Base-by-base conservation (phyloP, 2,329 filamentous ascomycete species). In the Talaromyces amestolkiae region DNA sequence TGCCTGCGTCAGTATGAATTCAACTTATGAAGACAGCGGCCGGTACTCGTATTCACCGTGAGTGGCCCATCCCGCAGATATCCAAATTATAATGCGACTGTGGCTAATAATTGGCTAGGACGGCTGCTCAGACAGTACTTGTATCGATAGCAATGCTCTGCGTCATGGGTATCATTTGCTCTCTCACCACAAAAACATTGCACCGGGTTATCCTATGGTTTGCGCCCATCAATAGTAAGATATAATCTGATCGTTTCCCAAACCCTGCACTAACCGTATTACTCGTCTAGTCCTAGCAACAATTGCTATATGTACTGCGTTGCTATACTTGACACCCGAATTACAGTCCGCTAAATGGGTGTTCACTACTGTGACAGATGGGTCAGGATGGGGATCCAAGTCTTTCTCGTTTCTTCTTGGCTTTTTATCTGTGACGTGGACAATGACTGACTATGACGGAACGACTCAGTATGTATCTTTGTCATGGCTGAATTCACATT, bases 381-480 rank as follows among this genome's bases (percentile, higher is more conserved):
- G 85, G 58, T 89, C 87, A 10, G 86, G 87, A 31, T 89, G 86
- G 86, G 83, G 83, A 11, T 86, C 82, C 24, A 85, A 82, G 68
- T 79, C 81, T 2, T 88, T 89, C 68, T 89, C 87, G 0, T 89
- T 89, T 69, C 78, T 89, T 10, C 78, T 89, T 7, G 85, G 85
- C 65, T 85, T 78, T 59, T 77, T 80, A 51, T 73, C 72, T 11
- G 76, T 80, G 9, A 76, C 77, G 49, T 79, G 76, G 75, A 87
- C 86, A n/a, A 89, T 89, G 86, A 89, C 87, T 6, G 87, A 89
- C 72, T 89, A 89, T 72, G 87, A 89, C 69, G 86, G 84, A 54
- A 89, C 87, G 11, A 88, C 87, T 6, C 87, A 89, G 83, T 85
- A 76, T 73, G 80, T 19, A 41, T 27, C 13, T 24, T 5, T 61